phyloP scores from a whole-genome alignment of 306 rosid genomes.

The Leucaena leucocephala region DNA sequence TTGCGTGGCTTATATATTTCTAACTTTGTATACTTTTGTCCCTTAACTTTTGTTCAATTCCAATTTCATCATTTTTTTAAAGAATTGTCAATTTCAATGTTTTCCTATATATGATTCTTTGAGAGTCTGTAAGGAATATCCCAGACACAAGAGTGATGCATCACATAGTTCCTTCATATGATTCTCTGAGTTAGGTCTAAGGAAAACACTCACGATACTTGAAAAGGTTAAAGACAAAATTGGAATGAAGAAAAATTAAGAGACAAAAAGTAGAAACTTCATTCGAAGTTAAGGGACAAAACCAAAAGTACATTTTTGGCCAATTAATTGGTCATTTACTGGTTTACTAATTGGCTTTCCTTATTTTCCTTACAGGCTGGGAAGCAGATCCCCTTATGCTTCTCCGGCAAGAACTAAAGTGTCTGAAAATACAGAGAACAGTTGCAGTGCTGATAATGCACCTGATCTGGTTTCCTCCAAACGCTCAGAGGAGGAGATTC shows the following conservation, averaged over 20 bases:
- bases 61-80: background rate
- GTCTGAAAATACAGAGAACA: slow-evolving; percentile 31
- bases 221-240: background rate
- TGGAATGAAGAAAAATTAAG: background rate
- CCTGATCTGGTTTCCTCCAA: slow-evolving; percentile 37
- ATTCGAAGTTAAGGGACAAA: background rate
- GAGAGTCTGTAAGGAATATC: background rate
- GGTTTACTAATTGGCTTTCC: background rate
- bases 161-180: background rate
- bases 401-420: slow-evolving; percentile 34
- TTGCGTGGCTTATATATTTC: background rate
- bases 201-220: background rate
- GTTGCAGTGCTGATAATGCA: slow-evolving; percentile 26
- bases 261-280: background rate
- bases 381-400: slow-evolving; percentile 57
- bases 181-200: background rate
- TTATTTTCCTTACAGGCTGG: slow-evolving; percentile 52
- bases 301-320: background rate
- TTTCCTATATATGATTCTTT: background rate
- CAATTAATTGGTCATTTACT: background rate
- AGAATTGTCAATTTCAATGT: background rate
- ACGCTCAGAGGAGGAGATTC: slow-evolving; percentile 39
- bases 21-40: background rate
- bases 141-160: background rate
- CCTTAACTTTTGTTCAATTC: background rate